phyloP scores from a whole-genome alignment of 2,329 filamentous ascomycete species.

The Alternaria sp. region DNA sequence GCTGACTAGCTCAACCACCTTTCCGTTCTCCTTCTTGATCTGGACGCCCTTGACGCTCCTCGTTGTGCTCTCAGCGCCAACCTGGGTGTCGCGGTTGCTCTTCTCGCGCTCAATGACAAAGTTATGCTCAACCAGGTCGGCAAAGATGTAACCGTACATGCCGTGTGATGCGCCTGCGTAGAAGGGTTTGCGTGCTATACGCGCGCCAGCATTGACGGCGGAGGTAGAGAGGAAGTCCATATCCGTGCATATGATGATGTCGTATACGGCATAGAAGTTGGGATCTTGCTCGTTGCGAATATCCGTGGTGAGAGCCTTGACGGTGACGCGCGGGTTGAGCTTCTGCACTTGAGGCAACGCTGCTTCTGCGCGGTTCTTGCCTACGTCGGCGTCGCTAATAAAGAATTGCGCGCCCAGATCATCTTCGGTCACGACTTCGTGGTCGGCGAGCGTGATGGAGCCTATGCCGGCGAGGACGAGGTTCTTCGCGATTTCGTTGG shows the following conservation, averaged over 20 bases:
- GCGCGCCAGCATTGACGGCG: slow-evolving; percentile 85
- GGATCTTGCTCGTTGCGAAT: slow-evolving; percentile 67
- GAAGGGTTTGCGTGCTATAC: slow-evolving; percentile 79
- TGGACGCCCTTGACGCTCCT: slow-evolving; percentile 76
- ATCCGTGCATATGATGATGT: slow-evolving; percentile 90
- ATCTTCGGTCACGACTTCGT: slow-evolving; percentile 75
- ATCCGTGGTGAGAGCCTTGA: slow-evolving; percentile 73
- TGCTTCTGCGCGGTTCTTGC: slow-evolving; percentile 83
- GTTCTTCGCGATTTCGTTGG: slow-evolving; percentile 96
- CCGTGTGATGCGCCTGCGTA: slow-evolving; percentile 90
- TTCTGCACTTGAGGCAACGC: slow-evolving; percentile 79
- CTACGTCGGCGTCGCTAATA: slow-evolving; percentile 74
- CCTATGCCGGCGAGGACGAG: slow-evolving; percentile 92
- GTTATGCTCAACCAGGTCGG: slow-evolving; percentile 88
- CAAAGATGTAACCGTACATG: slow-evolving; percentile 94
- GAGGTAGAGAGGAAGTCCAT: slow-evolving; percentile 77
- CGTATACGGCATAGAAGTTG: slow-evolving; percentile 79
- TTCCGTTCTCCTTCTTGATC: slow-evolving; percentile 68
- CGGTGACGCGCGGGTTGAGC: slow-evolving; percentile 86
- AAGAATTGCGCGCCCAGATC: slow-evolving; percentile 79
- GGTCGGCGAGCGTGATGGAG: slow-evolving; percentile 87
- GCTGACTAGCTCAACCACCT: slow-evolving; percentile 82
- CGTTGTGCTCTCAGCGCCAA: slow-evolving; percentile 77
- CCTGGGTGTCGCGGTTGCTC: slow-evolving; percentile 70
- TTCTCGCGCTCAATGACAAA: slow-evolving; percentile 87